These are phyloP conservation scores for Acer yangbiense DNA, from an alignment of 345 rosid species.

Conservation along the genomic window DNA sequence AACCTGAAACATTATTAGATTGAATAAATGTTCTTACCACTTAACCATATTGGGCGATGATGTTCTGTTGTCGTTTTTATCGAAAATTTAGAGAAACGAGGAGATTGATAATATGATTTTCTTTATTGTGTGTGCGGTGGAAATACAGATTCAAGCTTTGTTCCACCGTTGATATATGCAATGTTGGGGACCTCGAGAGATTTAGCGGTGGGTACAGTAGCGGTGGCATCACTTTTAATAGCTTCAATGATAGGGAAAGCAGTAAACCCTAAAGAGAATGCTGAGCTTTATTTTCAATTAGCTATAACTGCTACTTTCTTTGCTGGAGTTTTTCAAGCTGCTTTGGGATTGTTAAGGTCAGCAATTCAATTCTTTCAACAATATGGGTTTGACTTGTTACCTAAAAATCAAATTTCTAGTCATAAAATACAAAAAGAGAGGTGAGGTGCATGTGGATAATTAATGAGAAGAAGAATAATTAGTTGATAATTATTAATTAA, in stretches of 20 bases:
- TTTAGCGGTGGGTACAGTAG: conserved; percentile 91
- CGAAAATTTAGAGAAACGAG: no score
- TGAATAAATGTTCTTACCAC: no score
- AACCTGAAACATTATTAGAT: no score
- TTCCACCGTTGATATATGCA: conserved; percentile 92
- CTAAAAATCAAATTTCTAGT: no score
- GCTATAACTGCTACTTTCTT: conserved; percentile 87
- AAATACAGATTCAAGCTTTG: conserved; percentile 84
- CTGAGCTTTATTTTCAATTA: conserved; percentile 68
- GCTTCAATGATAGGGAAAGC: conserved; percentile 75
- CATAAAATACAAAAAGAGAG: no score
- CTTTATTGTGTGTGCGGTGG: no score
- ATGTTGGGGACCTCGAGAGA: conserved; percentile 95
- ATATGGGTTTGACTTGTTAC: no score
- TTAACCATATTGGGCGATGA: no score
- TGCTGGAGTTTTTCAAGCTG: conserved; percentile 81
- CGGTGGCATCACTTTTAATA: conserved; percentile 78
- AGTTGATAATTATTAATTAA: no score
- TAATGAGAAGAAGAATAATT: background rate
- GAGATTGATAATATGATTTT: no score
- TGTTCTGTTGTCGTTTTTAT: no score
- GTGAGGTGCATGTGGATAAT: background rate
- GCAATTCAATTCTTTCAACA: background rate
- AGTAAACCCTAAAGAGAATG: conserved; percentile 59
- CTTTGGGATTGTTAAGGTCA: conserved; percentile 88